A percentile compares a stretch with the other conserved stretches of the same genome.
Conservation (phyloP, 1,139 yeast genomes). For the Pichia sp. region DNA sequence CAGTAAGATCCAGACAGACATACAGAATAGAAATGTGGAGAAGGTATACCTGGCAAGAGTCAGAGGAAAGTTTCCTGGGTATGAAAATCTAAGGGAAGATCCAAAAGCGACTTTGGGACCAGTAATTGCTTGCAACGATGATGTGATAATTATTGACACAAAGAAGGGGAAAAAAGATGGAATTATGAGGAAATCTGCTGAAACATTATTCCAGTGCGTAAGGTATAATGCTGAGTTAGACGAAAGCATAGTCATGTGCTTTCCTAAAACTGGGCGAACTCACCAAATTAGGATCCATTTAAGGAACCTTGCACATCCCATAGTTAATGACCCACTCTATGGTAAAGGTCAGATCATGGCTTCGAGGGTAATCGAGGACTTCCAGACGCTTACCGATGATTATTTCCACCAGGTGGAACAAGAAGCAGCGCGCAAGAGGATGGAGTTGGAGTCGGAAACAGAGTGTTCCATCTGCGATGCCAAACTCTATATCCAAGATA, state of each 20-base stretch:
- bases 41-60: conserved; percentile 61
- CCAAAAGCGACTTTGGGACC: no score
- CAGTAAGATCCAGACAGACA: conserved; percentile 34
- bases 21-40: conserved; percentile 35
- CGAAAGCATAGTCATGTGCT: conserved; percentile 55
- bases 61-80: conserved; percentile 45
- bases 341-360: conserved; percentile 15
- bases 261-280: conserved; percentile 67
- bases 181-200: conserved; percentile 29
- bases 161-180: conserved; percentile 26
- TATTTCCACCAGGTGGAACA: conserved; percentile 17
- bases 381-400: conserved; percentile 1
- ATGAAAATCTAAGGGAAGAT: no score
- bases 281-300: conserved; percentile 79
- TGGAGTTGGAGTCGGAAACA: conserved; percentile 15
- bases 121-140: conserved; percentile 18
- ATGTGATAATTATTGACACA: conserved; percentile 24
- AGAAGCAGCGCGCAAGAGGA: conserved; percentile 16
- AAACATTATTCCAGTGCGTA: conserved; percentile 34
- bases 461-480: conserved; percentile 43
- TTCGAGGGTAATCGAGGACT: background rate
- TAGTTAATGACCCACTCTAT: conserved; percentile 60
- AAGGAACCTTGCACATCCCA: conserved; percentile 59
- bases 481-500: conserved; percentile 34
- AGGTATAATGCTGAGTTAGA: conserved; percentile 29